Evolutionary conservation across 805 yeast species (phyloP), one percentile per base, ranked within the genome.

Genomic region (Hemisphaericaspora nanyangensis): DNA sequence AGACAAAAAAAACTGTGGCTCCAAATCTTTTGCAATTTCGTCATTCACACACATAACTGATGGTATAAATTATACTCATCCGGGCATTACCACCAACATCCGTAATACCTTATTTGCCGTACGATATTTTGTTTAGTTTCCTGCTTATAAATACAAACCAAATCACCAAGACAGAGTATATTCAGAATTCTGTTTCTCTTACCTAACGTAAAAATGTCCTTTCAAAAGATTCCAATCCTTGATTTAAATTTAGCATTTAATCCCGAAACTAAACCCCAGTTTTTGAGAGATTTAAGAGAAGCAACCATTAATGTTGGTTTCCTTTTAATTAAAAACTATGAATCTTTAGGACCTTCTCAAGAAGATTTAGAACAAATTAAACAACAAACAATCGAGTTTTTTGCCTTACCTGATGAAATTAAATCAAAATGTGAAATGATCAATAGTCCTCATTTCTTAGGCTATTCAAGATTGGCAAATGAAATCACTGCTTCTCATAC

Each of bases 261-360:
- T 40, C 68, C 74, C 1, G 51, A 31, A 0, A 68, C 72, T n/a
- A 70, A 65, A 43, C 64, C 67, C 1, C 54, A 60, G 46, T 65
- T 79, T 38, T 58, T 77, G 13, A 57, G 26, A 41, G 70, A 50
- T 40, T 48, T 69, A 32, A 54, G 61, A 31, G 54, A 71, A 45
- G 81, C 82, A 0, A 56, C 78, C n/a, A 66, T 77, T 39, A 61
- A 72, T 24, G 74, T 79, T 15, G 85, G 85, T 6, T 79, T 79
- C 47, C 54, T 79, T 28, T 65, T 76, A 31, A 55, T 78, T 34
- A 59, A 54, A 20, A 70, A 73, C 48, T 65, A 56, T 42, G 59
- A 61, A 17, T 12, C 34, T 6, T 40, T 52, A 6, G 77, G 77
- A 34, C 79, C 79, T 5, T 56, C 65, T 3, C 55, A 56, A 19